Evolutionary conservation across 306 rosid species (phyloP), one percentile per base, ranked within the genome.

Genomic region (Mimosa bimucronata): DNA sequence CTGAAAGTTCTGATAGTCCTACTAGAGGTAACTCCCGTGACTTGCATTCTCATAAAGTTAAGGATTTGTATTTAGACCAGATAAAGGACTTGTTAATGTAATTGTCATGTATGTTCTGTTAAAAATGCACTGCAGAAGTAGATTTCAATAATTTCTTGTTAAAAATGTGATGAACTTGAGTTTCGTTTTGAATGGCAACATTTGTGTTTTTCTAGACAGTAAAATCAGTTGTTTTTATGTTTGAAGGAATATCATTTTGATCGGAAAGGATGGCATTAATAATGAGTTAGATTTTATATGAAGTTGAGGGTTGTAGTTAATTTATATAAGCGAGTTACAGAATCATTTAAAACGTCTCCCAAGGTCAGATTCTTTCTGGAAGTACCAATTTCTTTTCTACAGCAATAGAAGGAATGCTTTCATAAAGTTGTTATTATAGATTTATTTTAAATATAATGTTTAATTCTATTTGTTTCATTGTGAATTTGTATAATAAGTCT

Each of bases 21-120:
- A n/a, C n/a, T n/a, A n/a, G n/a, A n/a, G n/a, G n/a, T n/a, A n/a
- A n/a, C n/a, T n/a, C n/a, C n/a, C n/a, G n/a, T n/a, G n/a, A n/a
- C 83, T 69, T 75, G 30, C 74, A 26, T 76, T 55, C 65, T 64
- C 42, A 34, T 66, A 23, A 45, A 46, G 48, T 76, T 64, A 26
- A 46, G 40, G 44, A 85, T 21, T 34, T 52, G 37, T 76, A 11
- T 71, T 46, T 50, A 25, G 76, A 72, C 31, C 73, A 45, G 60
- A n/a, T n/a, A 41, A 65, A 18, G 45, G 46, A 9, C 46, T 34
- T 66, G 15, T 66, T 34, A 34, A 66, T 66, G 26, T 66, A 26
- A 28, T 31, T 66, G 71, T 66, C 23, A 44, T 37, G 72, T 11
- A 38, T 48, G 48, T 37, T 10, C 25, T 37, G 28, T 67, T 34